These are phyloP conservation scores for Huntiella savannae DNA, from an alignment of 2,329 filamentous ascomycete genomes.

Conservation along the genomic window DNA sequence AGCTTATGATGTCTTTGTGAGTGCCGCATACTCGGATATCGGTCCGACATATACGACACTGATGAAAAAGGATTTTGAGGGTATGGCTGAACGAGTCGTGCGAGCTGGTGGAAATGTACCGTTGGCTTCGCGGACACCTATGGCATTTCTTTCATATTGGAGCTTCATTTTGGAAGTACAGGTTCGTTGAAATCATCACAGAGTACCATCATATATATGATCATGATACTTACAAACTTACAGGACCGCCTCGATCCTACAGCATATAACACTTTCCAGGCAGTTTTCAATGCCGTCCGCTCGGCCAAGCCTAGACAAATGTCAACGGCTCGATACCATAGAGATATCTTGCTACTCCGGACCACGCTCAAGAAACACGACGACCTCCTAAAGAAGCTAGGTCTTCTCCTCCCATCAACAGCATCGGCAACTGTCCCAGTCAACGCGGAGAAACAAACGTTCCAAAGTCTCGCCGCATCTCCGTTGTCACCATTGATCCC, in stretches of 20 bases:
- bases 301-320: not conserved
- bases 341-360: not conserved
- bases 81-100: not conserved
- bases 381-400: not conserved
- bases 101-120: not conserved
- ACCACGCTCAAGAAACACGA: not conserved
- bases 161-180: not conserved
- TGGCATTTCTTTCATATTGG: not conserved
- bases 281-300: not conserved
- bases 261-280: not conserved
- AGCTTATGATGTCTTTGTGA: no score
- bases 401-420: not conserved
- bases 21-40: no score
- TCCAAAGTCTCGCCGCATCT: no score
- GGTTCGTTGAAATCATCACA: not conserved
- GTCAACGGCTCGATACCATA: not conserved
- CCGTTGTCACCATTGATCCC: not conserved
- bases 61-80: not conserved
- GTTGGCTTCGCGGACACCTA: not conserved
- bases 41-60: no score
- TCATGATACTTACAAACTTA: no score
- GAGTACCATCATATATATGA: no score
- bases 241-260: not conserved
- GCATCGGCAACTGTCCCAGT: not conserved
- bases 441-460: no score